Conservation (phyloP, 2,329 filamentous ascomycete genomes). For the Xylaria sp. region DNA sequence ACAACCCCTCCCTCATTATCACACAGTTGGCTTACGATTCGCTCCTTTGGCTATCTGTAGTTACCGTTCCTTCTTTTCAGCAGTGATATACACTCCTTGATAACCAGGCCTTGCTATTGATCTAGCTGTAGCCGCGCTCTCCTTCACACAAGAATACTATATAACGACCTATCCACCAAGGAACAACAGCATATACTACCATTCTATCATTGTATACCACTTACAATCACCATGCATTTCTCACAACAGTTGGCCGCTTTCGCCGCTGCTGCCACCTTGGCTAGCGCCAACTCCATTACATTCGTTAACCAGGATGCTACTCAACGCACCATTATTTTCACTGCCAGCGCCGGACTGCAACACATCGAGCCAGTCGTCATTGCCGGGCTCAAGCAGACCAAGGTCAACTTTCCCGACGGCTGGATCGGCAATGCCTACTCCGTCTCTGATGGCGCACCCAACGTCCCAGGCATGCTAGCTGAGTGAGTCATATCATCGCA, state of each 20-base stretch:
- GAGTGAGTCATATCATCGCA: constrained; percentile 46
- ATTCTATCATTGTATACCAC: constrained; percentile 31
- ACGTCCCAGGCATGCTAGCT: constrained; percentile 62
- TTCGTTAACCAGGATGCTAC: constrained; percentile 67
- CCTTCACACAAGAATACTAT: constrained; percentile 27
- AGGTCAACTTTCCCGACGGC: constrained; percentile 54
- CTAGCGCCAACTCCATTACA: constrained; percentile 60
- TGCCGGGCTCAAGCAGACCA: constrained; percentile 51
- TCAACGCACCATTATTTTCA: constrained; percentile 62
- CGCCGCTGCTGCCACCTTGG: constrained; percentile 32
- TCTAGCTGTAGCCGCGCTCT: constrained; percentile 35
- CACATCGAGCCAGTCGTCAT: constrained; percentile 54
- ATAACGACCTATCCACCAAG: no score
- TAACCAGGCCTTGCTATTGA: constrained; percentile 39
- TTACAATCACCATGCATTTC: constrained; percentile 66
- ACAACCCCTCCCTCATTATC: constrained; percentile 22
- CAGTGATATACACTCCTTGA: constrained; percentile 47
- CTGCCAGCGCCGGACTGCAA: constrained; percentile 53
- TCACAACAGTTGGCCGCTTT: constrained; percentile 29
- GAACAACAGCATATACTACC: no score
- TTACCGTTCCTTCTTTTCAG: constrained; percentile 43
- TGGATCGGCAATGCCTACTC: constrained; percentile 65
- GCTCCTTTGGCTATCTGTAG: constrained; percentile 42
- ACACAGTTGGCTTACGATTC: constrained; percentile 39
- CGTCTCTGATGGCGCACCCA: constrained; percentile 55